Base-by-base conservation (phyloP, 495 filamentous ascomycete genomes). In the Penicillium cataractarum region DNA sequence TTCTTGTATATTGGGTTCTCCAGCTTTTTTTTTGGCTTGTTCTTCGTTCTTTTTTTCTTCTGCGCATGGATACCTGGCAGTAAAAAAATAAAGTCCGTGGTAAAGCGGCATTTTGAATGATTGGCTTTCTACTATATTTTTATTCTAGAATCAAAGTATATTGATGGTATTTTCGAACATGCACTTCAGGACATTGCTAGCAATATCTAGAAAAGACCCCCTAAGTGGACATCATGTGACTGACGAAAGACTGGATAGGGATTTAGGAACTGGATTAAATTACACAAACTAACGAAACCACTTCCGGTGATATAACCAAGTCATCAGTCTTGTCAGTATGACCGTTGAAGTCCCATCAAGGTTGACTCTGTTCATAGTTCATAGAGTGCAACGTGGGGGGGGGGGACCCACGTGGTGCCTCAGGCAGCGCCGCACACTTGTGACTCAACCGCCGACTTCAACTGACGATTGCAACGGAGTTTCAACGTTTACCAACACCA, bases 381-480 rank as follows among this genome's bases (percentile, higher is more conserved):
- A 39, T 12, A 12, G 2, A 12, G 1, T 15, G 15, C 3, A 24
- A 46, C 22, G 21, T 19, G 52, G 27, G 44, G 27, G 26, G 52
- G 27, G 44, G 27, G 26, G 33, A 17, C 33, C 58, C 65, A 64
- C 55, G 62, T 65, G 66, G 56, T 69, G 63, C 66, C 64, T 69
- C 56, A 69, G 66, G 64, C 66, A 57, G 27, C 29, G n/a, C n/a
- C 29, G n/a, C n/a, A 29, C 54, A 26, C 54, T 56, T 26, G 64
- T 69, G 66, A 69, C 60, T 69, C 66, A 69, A 54, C 33, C 6
- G 19, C 40, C 17, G 9, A 39, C 35, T 39, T 26, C 33, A 40
- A 17, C 33, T 31, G 37, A 52, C 19, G 12, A 46, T 9, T 24
- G 42, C 42, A 46, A 51, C 49, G 13, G 24, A 6, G 49, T 52